Evolutionary conservation across 352 stramenopile genomes (phyloP), one percentile per base, ranked within the genome.

Genomic region (Phytophthora sp.): DNA sequence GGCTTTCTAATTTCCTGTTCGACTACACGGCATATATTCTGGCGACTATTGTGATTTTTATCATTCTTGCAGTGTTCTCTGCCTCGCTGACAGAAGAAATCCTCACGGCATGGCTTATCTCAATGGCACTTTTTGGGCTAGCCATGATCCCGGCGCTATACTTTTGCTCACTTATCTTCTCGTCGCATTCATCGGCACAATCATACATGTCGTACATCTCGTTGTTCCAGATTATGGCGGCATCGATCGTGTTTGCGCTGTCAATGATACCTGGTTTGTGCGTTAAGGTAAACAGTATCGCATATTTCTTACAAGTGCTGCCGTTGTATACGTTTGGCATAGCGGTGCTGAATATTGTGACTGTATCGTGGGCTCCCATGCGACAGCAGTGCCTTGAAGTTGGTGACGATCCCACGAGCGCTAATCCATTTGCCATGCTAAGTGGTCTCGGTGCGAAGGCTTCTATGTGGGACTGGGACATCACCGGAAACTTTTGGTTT

Each of bases 101-200:
- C 27, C 58, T 90, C 2, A 35, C 43, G 8, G 69, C 72, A 6
- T 82, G 71, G 78, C 43, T 72, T 21, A 42, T 77, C 7, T 72
- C 60, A 0, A 58, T 88, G 38, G 35, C 67, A 5, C 31, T 73
- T 1, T 84, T 88, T 20, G 80, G 79, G 0, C 13, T 89, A n/a
- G 59, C 85, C 3, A 66, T 88, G 32, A 53, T 95, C 3, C 81
- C 82, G 12, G 88, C 88, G 45, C 73, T 84, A 60, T 93, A 95
- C 57, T 41, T 86, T 0, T 59, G 72, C 9, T 91, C 81, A 23
- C 62, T 93, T n/a, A 46, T 79, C 12, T 95, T 95, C 57, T 48
- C 62, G 41, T 95, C 86, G 6, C 80, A 91, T 37, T 89, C 86
- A 42, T 92, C 86, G 0, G 86, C 86, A 7, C 86, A 93, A 54